Conservation (phyloP, 2,329 filamentous ascomycete species). For the Botrytis aclada region DNA sequence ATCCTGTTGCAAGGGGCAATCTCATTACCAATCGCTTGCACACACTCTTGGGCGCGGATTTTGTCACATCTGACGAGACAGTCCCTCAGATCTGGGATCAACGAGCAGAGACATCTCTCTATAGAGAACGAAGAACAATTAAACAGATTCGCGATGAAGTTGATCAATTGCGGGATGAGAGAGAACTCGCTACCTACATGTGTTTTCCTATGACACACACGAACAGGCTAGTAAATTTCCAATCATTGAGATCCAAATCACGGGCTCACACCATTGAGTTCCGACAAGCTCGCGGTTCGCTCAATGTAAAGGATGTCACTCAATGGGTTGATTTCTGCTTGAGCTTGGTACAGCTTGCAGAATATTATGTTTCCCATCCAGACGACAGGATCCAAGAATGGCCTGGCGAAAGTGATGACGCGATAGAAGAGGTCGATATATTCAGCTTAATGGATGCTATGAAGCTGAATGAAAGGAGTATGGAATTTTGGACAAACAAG, state of each 20-base stretch:
- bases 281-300: slow-evolving; percentile 29
- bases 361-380: slow-evolving; percentile 22
- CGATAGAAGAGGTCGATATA: not conserved
- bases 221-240: slow-evolving; percentile 27
- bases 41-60: slow-evolving; percentile 1
- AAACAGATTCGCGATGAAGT: slow-evolving; percentile 5
- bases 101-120: not conserved
- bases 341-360: slow-evolving; percentile 27
- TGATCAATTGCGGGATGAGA: not conserved
- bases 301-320: slow-evolving; percentile 24
- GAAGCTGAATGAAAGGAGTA: not conserved
- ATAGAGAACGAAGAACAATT: not conserved
- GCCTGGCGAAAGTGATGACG: not conserved
- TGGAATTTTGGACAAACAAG: slow-evolving; percentile 2
- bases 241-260: not conserved
- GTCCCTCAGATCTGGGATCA: not conserved
- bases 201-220: slow-evolving; percentile 18
- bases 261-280: slow-evolving; percentile 30
- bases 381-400: slow-evolving; percentile 19
- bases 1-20: slow-evolving; percentile 19
- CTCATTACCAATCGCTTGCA: slow-evolving; percentile 28
- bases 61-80: not conserved
- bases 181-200: slow-evolving; percentile 15
- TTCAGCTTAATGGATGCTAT: not conserved
- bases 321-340: slow-evolving; percentile 32